Evolutionary conservation across 257 asterid genomes (phyloP), one percentile per base, ranked within the genome.

Genomic region (Jasminum sambac): DNA sequence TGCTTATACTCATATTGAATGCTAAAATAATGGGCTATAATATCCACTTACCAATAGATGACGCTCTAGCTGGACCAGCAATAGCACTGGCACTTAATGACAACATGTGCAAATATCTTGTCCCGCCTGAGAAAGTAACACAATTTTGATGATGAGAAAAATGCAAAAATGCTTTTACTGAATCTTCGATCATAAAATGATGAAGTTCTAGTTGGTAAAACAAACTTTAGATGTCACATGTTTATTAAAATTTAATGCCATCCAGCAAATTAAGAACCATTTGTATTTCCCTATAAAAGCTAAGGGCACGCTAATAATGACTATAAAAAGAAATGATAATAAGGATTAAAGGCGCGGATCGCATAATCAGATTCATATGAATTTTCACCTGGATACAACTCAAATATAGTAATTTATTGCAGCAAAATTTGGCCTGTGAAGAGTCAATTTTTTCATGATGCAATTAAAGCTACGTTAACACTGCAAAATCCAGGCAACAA

Each of bases 81-180:
- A 76, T 63, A 63, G 86, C 23, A 44, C 74, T 74, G 63, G 85
- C 74, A 67, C 75, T 72, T 50, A 76, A 72, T 5, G 86, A 67
- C 90, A 87, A 81, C 69, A 57, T 64, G 71, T 63, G 61, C 67
- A 52, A 71, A 71, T 57, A 24, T 70, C 17, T 6, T 24, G 46
- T 17, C 25, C 44, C 48, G 13, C 84, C 80, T 75, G 80, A 43
- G 39, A 72, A 74, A 58, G 66, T 7, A 3, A 41, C 16, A 66
- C 5, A 42, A 30, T 64, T 11, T 19, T 41, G 39, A 70, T 5
- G 42, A 34, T 43, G 65, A 65, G 69, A 64, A 69, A 55, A 14
- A 13, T 19, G 6, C 69, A 50, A 55, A 50, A 9, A 36, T 65
- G 19, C 59, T 50, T 50, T 50, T 4, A 6, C 16, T 30, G 0